These are phyloP conservation scores for Actinomucor elegans DNA, from an alignment of 371 early-diverging fungal species.

Conservation along the genomic window DNA sequence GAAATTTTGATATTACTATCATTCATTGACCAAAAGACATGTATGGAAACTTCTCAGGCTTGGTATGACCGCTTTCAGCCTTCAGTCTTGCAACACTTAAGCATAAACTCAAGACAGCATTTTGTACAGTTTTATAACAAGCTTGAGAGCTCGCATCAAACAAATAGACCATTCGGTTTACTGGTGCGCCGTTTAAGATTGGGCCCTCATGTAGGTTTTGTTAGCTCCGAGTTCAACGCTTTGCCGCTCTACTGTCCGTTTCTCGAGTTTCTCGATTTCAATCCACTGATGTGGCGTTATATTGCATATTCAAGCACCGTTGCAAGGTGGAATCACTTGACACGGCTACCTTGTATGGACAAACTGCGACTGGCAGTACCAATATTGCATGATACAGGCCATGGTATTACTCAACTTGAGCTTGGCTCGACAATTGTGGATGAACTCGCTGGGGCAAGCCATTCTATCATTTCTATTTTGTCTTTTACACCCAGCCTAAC, in stretches of 20 bases:
- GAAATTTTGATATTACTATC: background rate
- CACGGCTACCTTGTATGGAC: conserved; percentile 8
- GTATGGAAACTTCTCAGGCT: background rate
- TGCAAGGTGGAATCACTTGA: background rate
- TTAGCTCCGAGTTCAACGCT: conserved; percentile 7
- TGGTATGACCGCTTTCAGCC: conserved; percentile 14
- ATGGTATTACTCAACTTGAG: background rate
- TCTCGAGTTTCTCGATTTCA: conserved; percentile 11
- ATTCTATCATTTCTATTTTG: conserved; percentile 1
- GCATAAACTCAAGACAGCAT: conserved; percentile 1
- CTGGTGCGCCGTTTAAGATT: background rate
- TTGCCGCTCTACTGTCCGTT: conserved; percentile 7
- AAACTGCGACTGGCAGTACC: conserved; percentile 7
- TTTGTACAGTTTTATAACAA: conserved; percentile 1
- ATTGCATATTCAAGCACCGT: background rate
- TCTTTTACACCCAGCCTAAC: conserved; percentile 5
- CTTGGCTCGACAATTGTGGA: conserved; percentile 1
- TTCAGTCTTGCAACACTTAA: background rate
- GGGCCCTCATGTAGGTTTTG: conserved; percentile 3
- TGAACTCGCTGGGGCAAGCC: background rate
- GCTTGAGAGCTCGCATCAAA: background rate
- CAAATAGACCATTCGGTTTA: conserved; percentile 1
- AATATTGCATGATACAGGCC: background rate
- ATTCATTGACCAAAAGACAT: conserved; percentile 9
- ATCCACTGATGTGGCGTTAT: conserved; percentile 7